Percentiles rank a stretch among this genome's conserved stretches.
These are phyloP conservation scores for Fusarium keratoplasticum DNA, from an alignment of 2,329 filamentous ascomycete species.

Conservation along the genomic window DNA sequence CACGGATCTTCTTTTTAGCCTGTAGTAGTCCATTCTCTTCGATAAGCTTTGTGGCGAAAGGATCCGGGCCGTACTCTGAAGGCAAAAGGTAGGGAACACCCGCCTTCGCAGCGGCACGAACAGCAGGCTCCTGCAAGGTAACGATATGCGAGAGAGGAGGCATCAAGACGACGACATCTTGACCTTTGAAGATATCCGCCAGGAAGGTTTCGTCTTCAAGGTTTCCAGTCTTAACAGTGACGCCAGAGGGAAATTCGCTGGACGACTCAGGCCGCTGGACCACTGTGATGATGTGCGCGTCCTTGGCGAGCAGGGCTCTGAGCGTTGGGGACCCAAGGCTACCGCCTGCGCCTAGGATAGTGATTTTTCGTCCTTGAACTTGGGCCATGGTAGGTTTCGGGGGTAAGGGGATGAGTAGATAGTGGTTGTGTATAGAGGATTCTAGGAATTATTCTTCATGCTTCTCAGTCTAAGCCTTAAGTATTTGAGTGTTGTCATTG, in stretches of 20 bases:
- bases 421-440: neutral
- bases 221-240: slow-evolving; percentile 9
- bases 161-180: slow-evolving; percentile 21
- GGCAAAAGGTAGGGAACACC: slow-evolving; percentile 13
- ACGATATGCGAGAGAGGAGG: slow-evolving; percentile 19
- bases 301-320: slow-evolving; percentile 3
- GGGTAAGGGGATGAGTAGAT: neutral
- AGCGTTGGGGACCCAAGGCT: slow-evolving; percentile 6
- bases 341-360: slow-evolving; percentile 17
- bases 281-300: slow-evolving; percentile 17
- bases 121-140: slow-evolving; percentile 19
- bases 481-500: neutral
- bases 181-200: neutral
- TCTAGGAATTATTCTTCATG: neutral
- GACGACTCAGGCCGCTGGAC: slow-evolving; percentile 13
- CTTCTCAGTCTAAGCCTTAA: neutral
- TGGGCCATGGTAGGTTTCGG: neutral
- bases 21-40: slow-evolving; percentile 18
- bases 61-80: slow-evolving; percentile 25
- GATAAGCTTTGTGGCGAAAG: slow-evolving; percentile 5
- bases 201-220: slow-evolving; percentile 18
- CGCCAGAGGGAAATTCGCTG: slow-evolving; percentile 1
- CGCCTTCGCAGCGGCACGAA: slow-evolving; percentile 19
- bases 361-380: slow-evolving; percentile 11
- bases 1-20: slow-evolving; percentile 16